phyloP scores from a whole-genome alignment of 1,284 basidiomycete species.

The Puccinia novopanici region DNA sequence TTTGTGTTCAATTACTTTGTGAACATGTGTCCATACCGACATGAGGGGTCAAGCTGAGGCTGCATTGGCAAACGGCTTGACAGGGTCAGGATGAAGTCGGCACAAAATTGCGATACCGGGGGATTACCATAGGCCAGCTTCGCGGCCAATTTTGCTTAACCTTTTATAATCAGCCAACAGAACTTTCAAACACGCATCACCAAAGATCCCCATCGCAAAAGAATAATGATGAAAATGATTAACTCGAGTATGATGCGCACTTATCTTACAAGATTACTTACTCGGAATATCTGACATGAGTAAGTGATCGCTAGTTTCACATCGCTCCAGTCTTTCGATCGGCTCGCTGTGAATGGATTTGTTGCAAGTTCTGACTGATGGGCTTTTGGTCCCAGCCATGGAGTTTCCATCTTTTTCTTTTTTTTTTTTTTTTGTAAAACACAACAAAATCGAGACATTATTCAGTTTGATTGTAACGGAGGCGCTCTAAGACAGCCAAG shows the following conservation, averaged over 20 bases:
- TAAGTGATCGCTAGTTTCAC: constrained; percentile 23
- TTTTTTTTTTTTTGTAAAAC: too few species aligned
- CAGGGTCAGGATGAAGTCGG: too few species aligned
- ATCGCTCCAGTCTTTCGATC: constrained; percentile 40
- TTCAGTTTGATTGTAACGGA: not conserved
- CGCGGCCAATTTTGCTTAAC: constrained; percentile 27
- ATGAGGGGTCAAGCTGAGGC: too few species aligned
- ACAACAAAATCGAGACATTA: not conserved
- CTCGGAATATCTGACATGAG: constrained; percentile 26
- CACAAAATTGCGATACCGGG: too few species aligned
- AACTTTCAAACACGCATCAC: not conserved
- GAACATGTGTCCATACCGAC: too few species aligned
- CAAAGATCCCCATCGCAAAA: not conserved
- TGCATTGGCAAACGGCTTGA: too few species aligned
- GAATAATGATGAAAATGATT: too few species aligned
- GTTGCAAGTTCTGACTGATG: not conserved
- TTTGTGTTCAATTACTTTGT: too few species aligned
- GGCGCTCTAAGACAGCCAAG: not conserved
- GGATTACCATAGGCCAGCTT: constrained; percentile 14
- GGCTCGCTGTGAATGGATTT: not conserved
- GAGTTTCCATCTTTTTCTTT: not conserved
- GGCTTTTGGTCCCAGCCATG: not conserved
- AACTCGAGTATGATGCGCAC: not conserved
- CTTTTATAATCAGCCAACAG: constrained; percentile 47
- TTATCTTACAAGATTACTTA: not conserved